phyloP scores from a whole-genome alignment of 208 protist species.

The Naegleria fowleri region DNA sequence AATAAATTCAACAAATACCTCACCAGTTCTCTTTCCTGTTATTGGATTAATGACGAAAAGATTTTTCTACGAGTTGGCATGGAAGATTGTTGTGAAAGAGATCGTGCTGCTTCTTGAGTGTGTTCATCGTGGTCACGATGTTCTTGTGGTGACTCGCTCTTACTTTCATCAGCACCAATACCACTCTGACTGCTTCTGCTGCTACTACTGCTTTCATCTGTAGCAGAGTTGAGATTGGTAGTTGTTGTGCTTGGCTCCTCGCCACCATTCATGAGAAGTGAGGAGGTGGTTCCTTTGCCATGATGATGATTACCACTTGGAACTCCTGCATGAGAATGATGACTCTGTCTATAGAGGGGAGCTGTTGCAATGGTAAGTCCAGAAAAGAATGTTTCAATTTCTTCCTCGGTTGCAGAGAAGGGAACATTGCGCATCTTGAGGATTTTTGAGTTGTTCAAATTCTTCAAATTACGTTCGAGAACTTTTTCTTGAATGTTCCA shows the following conservation, averaged over 20 bases:
- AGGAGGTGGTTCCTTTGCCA: too few species aligned
- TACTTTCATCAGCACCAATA: background rate
- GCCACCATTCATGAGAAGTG: too few species aligned
- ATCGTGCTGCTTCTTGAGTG: background rate
- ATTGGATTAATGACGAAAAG: background rate
- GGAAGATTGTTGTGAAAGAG: background rate
- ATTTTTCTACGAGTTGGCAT: background rate
- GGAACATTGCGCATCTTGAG: background rate
- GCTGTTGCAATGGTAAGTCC: background rate
- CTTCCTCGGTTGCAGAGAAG: background rate
- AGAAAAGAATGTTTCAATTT: background rate
- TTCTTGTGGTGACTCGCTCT: background rate
- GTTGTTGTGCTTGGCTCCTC: too few species aligned
- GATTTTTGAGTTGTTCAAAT: background rate
- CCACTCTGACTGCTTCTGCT: background rate
- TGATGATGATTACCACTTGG: too few species aligned
- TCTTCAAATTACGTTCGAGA: background rate
- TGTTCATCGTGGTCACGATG: too few species aligned
- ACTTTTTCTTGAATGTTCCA: background rate
- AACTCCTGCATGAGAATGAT: too few species aligned
- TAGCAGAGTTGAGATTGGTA: too few species aligned
- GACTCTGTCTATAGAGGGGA: background rate
- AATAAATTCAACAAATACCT: conserved; percentile 2
- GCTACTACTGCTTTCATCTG: background rate
- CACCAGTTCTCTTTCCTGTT: background rate